Evolutionary conservation across 495 filamentous ascomycete genomes (phyloP).

Genomic region (Cercophora newfieldiana): DNA sequence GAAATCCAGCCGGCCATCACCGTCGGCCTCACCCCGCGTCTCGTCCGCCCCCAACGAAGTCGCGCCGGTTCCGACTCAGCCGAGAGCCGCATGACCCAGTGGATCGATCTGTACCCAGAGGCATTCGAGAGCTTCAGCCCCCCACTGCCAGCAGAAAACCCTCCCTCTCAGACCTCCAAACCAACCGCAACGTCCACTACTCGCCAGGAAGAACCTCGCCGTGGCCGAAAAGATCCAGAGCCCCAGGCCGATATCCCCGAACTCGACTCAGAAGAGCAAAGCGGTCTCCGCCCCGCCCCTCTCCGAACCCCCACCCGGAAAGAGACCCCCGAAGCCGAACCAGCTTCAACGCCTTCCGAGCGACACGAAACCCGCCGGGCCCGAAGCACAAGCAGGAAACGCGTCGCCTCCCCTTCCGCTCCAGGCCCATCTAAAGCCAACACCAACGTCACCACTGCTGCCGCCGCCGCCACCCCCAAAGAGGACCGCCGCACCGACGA

Average conservation of each 20-base stretch:
- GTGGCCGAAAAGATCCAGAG: background rate
- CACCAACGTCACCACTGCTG: too few species aligned
- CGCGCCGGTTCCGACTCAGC: slow-evolving; percentile 17
- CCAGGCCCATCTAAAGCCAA: too few species aligned
- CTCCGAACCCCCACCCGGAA: slow-evolving; percentile 25
- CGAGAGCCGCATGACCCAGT: slow-evolving; percentile 37
- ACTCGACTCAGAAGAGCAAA: background rate
- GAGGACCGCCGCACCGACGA: background rate
- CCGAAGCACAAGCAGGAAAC: background rate
- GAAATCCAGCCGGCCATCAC: slow-evolving; percentile 4
- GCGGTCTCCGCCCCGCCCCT: slow-evolving; percentile 21
- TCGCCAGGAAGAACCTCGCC: background rate
- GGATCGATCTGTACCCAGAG: slow-evolving; percentile 33
- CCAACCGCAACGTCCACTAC: background rate
- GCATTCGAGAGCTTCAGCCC: slow-evolving; percentile 4
- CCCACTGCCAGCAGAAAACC: background rate
- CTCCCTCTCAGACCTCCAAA: background rate
- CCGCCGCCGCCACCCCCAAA: background rate
- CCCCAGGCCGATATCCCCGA: background rate
- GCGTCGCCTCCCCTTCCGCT: background rate
- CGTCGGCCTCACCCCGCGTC: slow-evolving; percentile 11
- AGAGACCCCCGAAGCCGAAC: background rate
- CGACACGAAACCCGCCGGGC: background rate
- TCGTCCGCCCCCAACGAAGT: background rate
- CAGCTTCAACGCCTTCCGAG: background rate